A percentile compares a stretch with the other conserved stretches of the same genome.
These are phyloP conservation scores for Russula earlei DNA, from an alignment of 768 basidiomycete species.

Conservation along the genomic window DNA sequence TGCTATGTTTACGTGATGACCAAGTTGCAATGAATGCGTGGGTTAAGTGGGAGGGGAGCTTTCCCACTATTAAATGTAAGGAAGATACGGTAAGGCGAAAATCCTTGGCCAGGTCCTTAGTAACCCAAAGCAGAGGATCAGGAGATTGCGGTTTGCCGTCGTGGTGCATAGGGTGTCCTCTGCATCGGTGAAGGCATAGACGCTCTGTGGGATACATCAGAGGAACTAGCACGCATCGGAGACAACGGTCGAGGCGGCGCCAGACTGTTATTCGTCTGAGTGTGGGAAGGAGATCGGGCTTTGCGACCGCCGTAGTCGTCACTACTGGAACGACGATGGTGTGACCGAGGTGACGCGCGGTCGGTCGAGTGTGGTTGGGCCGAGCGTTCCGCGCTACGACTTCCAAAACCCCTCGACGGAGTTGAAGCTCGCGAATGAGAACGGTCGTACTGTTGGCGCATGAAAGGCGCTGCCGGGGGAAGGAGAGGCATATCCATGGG, in stretches of 20 bases:
- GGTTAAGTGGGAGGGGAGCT: neutral
- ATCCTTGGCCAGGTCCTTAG: conserved; percentile 3
- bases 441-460: conserved; percentile 16
- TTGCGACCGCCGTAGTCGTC: conserved; percentile 8
- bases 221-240: neutral
- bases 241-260: neutral
- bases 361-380: neutral
- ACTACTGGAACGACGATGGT: conserved; percentile 17
- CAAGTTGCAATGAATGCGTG: conserved; percentile 10
- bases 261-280: neutral
- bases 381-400: conserved; percentile 15
- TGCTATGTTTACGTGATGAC: conserved; percentile 10
- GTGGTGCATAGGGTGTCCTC: neutral
- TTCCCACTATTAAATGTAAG: conserved; percentile 10
- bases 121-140: conserved; percentile 10
- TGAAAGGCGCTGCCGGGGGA: conserved; percentile 21
- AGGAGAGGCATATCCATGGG: conserved; percentile 21
- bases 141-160: conserved; percentile 10
- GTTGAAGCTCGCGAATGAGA: conserved; percentile 11
- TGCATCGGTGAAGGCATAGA: neutral
- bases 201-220: neutral
- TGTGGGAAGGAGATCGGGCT: neutral
- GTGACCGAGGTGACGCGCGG: conserved; percentile 1
- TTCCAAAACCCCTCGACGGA: neutral
- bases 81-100: conserved; percentile 6